Base-by-base conservation (phyloP, 139 green algal genomes). In the Deuterostichococcus epilithicus region DNA sequence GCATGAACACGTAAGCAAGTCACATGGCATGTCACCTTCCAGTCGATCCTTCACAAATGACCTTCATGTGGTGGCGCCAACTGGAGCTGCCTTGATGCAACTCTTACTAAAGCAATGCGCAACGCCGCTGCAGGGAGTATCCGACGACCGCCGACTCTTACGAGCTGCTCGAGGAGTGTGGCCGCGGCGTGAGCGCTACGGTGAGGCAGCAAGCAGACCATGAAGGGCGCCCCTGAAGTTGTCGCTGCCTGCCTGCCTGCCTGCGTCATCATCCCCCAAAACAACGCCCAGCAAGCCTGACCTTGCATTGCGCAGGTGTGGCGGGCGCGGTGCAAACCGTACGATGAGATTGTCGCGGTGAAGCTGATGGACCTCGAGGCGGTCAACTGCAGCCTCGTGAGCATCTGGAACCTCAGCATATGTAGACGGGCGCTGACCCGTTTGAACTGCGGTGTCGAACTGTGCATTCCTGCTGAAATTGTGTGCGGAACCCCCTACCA, bases 321-420 rank as follows among this genome's bases (percentile, higher is more conserved):
- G 78, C 87, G 89, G 10, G 95, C 94, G 1, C 79, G 82, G 23
- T 97, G 92, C 83, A 84, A 91, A 47, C 78, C 88, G 2, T 77
- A 85, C 35, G 82, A 89, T 5, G 91, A 96, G 70, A 83, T 90
- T 3, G 91, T 98, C 3, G 95, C 96, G 22, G 88, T 99, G 28
- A 99, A 99, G 87, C 88, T 93, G 63, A 81, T 99, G 77, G 95
- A 99, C 82, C 79, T 99, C 73, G 96, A 99, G 76, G 93, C 90
- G 77, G 82, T 96, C 68, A 94, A 93, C 78, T 94, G 87, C 86
- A 89, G 85, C 78, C 85, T 97, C 83, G 91, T 92, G 75, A 66
- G 8, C 28, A 34, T 32, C 5, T 6, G 25, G 5, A 44, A 23
- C 2, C 6, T 13, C 37, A 60, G 34, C n/a, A 28, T 65, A 5